Evolutionary conservation across 1,139 yeast genomes (phyloP).

Genomic region (Suhomyces wounanorum): DNA sequence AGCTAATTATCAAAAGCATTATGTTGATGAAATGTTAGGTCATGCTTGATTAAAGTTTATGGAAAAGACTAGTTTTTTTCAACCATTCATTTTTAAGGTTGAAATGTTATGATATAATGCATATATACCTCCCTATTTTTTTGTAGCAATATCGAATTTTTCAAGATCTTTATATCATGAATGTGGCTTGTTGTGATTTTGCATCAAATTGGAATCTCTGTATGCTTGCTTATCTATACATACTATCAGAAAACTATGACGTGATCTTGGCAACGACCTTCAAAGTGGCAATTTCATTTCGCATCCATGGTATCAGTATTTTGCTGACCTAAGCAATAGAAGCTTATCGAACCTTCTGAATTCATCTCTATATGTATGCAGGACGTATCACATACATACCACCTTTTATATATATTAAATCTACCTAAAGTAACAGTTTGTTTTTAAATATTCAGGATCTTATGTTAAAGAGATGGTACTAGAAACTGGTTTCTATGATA

Average conservation of each 20-base stretch:
- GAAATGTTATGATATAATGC: neutral
- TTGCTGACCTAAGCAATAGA: constrained; percentile 13
- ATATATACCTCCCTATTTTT: neutral
- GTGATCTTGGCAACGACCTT: neutral
- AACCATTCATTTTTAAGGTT: neutral
- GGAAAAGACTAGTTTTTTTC: neutral
- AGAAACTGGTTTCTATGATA: constrained; percentile 41
- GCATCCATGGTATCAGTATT: neutral
- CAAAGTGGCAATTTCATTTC: neutral
- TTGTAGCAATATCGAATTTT: too few relatives aligned
- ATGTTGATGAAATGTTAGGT: constrained; percentile 38
- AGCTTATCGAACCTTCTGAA: constrained; percentile 15
- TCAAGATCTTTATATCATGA: too few relatives aligned
- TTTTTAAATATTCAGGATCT: neutral
- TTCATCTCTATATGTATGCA: constrained; percentile 2
- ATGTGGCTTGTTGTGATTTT: too few relatives aligned
- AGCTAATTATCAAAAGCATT: constrained; percentile 41
- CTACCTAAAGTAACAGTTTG: neutral
- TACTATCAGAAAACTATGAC: too few relatives aligned
- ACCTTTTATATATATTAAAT: neutral
- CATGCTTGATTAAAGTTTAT: constrained; percentile 3
- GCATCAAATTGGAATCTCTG: too few relatives aligned
- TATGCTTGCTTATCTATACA: too few relatives aligned
- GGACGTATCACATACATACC: neutral
- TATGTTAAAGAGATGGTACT: constrained; percentile 23